Conservation (phyloP, 495 filamentous ascomycete genomes). For the Penicillium pancosmium region DNA sequence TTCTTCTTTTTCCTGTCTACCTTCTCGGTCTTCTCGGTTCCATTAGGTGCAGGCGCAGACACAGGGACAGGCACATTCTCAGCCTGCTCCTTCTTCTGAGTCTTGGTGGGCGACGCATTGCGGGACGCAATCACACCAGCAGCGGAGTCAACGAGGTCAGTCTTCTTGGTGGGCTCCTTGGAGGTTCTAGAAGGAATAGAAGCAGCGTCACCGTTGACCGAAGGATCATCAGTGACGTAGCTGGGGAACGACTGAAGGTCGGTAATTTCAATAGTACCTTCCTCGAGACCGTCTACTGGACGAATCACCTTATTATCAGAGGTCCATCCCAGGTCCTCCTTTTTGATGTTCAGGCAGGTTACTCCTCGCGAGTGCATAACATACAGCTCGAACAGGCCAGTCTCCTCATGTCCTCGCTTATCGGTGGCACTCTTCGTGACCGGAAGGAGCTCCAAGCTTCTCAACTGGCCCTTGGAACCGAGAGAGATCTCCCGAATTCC, state of each 20-base stretch:
- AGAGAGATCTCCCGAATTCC: slow-evolving; percentile 94
- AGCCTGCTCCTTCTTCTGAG: slow-evolving; percentile 45
- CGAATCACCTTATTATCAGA: slow-evolving; percentile 80
- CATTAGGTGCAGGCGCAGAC: slow-evolving; percentile 29
- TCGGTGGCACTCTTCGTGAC: slow-evolving; percentile 47
- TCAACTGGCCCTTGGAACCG: slow-evolving; percentile 79
- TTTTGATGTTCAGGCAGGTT: slow-evolving; percentile 79
- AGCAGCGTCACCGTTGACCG: slow-evolving; percentile 51
- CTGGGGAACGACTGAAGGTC: slow-evolving; percentile 51
- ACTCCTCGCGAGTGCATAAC: slow-evolving; percentile 97
- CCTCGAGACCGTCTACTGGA: slow-evolving; percentile 71
- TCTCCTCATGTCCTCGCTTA: slow-evolving; percentile 55
- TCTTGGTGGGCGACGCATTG: slow-evolving; percentile 46
- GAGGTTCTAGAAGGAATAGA: slow-evolving; percentile 38
- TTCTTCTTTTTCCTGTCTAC: slow-evolving; percentile 63
- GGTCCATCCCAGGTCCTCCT: slow-evolving; percentile 87
- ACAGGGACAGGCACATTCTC: slow-evolving; percentile 30
- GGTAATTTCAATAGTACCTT: slow-evolving; percentile 57
- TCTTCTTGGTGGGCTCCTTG: slow-evolving; percentile 46
- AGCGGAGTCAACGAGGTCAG: slow-evolving; percentile 26
- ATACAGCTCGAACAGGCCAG: slow-evolving; percentile 85
- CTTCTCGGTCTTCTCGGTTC: slow-evolving; percentile 43
- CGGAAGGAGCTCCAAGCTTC: slow-evolving; percentile 85
- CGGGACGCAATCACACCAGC: slow-evolving; percentile 38
- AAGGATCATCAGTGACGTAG: slow-evolving; percentile 49